Evolutionary conservation across 441 rosid species (phyloP).

Genomic region (Flueggea neowawraea): DNA sequence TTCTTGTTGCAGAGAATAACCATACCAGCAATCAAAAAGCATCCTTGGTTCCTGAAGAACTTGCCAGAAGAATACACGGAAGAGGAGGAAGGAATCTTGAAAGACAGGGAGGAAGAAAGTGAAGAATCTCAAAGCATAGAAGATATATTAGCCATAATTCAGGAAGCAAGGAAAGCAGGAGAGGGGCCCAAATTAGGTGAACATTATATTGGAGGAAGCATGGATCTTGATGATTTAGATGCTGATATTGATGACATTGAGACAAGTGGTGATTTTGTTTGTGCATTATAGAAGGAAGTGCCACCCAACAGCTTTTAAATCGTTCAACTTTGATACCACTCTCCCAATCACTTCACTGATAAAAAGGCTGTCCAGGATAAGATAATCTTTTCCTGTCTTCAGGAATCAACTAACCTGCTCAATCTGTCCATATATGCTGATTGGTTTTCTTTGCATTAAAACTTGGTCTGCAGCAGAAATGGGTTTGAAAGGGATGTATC

Average conservation of each 20-base stretch:
- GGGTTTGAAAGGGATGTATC: too few relatives aligned
- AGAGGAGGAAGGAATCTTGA: slow-evolving; percentile 25
- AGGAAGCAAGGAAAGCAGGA: slow-evolving; percentile 42
- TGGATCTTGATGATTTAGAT: slow-evolving; percentile 75
- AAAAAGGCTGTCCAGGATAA: background rate
- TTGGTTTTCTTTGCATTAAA: too few relatives aligned
- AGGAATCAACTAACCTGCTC: background rate
- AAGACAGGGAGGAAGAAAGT: slow-evolving; percentile 14
- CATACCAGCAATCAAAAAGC: slow-evolving; percentile 49
- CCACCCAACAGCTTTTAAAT: background rate
- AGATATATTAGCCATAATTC: slow-evolving; percentile 36
- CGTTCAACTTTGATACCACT: too few relatives aligned
- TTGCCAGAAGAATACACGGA: slow-evolving; percentile 44
- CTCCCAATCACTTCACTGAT: background rate
- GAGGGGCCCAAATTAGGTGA: slow-evolving; percentile 38
- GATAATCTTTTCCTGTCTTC: background rate
- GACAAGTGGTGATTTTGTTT: slow-evolving; percentile 79
- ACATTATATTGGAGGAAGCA: slow-evolving; percentile 47
- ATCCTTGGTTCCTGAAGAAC: slow-evolving; percentile 59
- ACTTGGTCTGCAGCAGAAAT: too few relatives aligned
- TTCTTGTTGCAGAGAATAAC: slow-evolving; percentile 44
- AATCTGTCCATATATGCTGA: background rate
- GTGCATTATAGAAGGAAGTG: slow-evolving; percentile 37
- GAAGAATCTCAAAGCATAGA: slow-evolving; percentile 43
- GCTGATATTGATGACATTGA: slow-evolving; percentile 53